Percentiles rank a stretch among this genome's conserved stretches.
Conservation (phyloP, 2,329 filamentous ascomycete species). For the Alternaria gansuensis region DNA sequence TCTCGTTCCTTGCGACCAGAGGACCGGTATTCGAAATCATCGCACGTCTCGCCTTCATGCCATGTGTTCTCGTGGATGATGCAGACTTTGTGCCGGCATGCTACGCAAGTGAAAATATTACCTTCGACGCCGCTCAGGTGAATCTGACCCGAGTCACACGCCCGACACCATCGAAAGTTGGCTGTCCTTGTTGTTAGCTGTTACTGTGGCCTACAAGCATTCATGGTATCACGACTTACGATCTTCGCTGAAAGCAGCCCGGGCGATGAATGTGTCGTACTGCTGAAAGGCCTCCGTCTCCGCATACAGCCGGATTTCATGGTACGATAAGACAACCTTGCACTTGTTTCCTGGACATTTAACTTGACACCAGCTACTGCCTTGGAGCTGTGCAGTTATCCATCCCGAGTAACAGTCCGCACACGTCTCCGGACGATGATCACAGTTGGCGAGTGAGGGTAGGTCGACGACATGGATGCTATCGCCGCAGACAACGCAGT, state of each 20-base stretch:
- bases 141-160: constrained; percentile 63
- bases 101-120: constrained; percentile 57
- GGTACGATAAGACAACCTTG: constrained; percentile 55
- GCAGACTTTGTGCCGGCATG: constrained; percentile 52
- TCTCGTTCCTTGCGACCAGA: constrained; percentile 36
- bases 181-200: constrained; percentile 23
- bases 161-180: constrained; percentile 65
- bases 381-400: constrained; percentile 51
- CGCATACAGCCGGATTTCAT: constrained; percentile 54
- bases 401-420: constrained; percentile 50
- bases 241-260: constrained; percentile 56
- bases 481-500: constrained; percentile 39
- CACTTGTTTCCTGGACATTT: constrained; percentile 62
- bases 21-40: constrained; percentile 50
- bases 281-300: constrained; percentile 27
- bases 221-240: constrained; percentile 18
- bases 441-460: constrained; percentile 43
- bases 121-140: constrained; percentile 59
- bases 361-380: constrained; percentile 58
- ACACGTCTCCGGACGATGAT: constrained; percentile 50
- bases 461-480: constrained; percentile 23
- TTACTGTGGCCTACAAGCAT: not conserved
- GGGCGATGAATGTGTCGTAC: constrained; percentile 56
- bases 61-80: constrained; percentile 46
- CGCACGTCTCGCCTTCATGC: constrained; percentile 56